Evolutionary conservation across 495 filamentous ascomycete genomes (phyloP), one percentile per base, ranked within the genome.

Genomic region (Baudoinia panamericana): DNA sequence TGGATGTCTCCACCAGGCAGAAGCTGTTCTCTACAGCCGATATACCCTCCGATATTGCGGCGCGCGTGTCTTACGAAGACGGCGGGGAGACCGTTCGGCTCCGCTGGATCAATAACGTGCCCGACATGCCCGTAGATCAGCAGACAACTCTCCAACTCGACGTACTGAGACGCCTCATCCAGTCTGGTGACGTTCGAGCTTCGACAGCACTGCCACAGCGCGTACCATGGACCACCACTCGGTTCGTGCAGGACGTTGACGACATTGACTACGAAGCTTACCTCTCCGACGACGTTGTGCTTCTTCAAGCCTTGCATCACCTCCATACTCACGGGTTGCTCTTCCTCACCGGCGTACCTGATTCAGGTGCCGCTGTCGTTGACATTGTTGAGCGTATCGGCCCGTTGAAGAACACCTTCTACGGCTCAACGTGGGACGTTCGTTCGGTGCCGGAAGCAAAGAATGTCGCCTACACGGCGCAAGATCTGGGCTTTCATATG

Each of bases 391-490:
- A 62, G 6, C 68, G 76, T 22, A 82, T 94, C 40, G 86, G 86
- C 0, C 67, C 69, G 0, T 51, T 93, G 9, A 76, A 82, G 38
- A 73, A 82, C 47, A 82, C 84, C 12, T 90, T 96, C 56, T 94
- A 94, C 61, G 88, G 88, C 23, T 58, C 61, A 30, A 93, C 84
- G 1, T 94, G 84, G 81, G 83, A 94, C 60, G 87, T 96, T 19
- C 73, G 69, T 38, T 77, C 69, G 7, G 75, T 85, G 23, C 74
- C 80, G 2, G 47, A 77, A 30, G 81, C 85, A 28, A 84, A 83
- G 56, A 96, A 96, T 51, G 76, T 96, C 6, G 88, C 88, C 1
- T 93, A 96, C 62, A 94, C 87, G 3, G 73, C 64, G 54, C 64
- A 75, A 30, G 73, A 73, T 49, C 73, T 94, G 1, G 82, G 80